These are phyloP conservation scores for Pseudogymnoascus sp. DNA, from an alignment of 2,329 filamentous ascomycete genomes.

Conservation along the genomic window DNA sequence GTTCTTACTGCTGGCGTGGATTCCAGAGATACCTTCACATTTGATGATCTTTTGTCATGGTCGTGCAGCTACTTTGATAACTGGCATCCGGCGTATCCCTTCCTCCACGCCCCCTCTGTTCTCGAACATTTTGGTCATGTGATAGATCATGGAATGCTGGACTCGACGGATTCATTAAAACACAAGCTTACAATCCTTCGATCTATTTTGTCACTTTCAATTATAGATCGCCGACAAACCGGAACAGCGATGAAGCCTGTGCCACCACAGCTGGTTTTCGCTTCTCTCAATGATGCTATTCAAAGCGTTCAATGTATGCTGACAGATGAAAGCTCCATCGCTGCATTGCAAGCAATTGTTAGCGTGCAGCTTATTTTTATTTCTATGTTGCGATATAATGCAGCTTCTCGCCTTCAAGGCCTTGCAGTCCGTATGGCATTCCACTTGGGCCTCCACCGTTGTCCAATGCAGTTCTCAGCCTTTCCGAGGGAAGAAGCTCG, in stretches of 20 bases:
- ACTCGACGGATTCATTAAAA: slow-evolving; percentile 19
- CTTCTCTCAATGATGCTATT: slow-evolving; percentile 41
- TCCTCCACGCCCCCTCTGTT: slow-evolving; percentile 45
- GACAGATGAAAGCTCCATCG: slow-evolving; percentile 39
- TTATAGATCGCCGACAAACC: slow-evolving; percentile 43
- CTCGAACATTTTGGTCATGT: slow-evolving; percentile 38
- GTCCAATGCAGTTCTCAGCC: slow-evolving; percentile 40
- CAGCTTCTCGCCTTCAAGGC: slow-evolving; percentile 47
- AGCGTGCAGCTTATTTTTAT: slow-evolving; percentile 46
- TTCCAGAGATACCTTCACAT: slow-evolving; percentile 20
- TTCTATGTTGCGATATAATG: slow-evolving; percentile 48
- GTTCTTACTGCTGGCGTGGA: background rate
- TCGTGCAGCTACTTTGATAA: slow-evolving; percentile 47
- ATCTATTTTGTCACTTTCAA: slow-evolving; percentile 44
- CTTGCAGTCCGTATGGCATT: slow-evolving; percentile 47
- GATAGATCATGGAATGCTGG: slow-evolving; percentile 26
- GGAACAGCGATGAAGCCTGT: slow-evolving; percentile 20
- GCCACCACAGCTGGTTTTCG: slow-evolving; percentile 38
- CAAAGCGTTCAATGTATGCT: slow-evolving; percentile 41
- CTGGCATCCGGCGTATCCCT: slow-evolving; percentile 51
- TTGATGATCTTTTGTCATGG: slow-evolving; percentile 43
- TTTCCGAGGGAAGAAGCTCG: background rate
- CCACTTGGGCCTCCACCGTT: slow-evolving; percentile 49
- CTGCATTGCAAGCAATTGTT: slow-evolving; percentile 42
- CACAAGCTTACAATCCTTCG: slow-evolving; percentile 37